Base-by-base conservation (phyloP, 1,139 yeast genomes). In the Tardiomyces digboiensis region DNA sequence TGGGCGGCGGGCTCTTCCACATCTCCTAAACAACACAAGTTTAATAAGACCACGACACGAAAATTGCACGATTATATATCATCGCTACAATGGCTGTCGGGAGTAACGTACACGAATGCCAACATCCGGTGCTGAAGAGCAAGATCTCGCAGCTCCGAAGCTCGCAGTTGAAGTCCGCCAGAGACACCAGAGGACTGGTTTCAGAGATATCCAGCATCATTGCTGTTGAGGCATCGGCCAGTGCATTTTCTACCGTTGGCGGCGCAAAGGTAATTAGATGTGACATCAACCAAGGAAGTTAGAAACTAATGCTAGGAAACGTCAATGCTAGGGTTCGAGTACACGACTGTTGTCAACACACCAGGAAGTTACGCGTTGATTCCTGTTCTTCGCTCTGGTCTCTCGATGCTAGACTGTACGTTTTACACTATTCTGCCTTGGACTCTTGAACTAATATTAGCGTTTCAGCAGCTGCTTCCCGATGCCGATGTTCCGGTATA, bases 321-420 rank as follows among this genome's bases (percentile, higher is more conserved):
- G 3, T 52, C 62, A 2, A 57, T 60, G 7, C 45, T 58, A 19
- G 59, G 58, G 19, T 50, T 45, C 19, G 39, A 43, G 14, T 60
- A 43, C 41, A 42, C 47, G 10, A 38, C 49, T 19, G 38, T 47
- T 14, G 36, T 38, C 19, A 42, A 46, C 21, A 39, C 47, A 16
- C 64, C 65, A 12, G 42, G 42, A 4, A 46, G 54, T 41, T 54
- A 57, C 42, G 60, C 50, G 18, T 43, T 63, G 40, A 54, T 61
- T 14, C 67, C 67, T 2, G 52, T 63, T 14, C 54, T 63, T 36
- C 53, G 67, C 20, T 61, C 66, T 4, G 67, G 67, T 4, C 52
- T 58, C 39, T 50, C 62, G 39, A 60, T 63, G 67, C 51, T 59
- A 29, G 60, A 56, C 20, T 26, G 33, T 26, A 8, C 12, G 33